A percentile compares a stretch with the other conserved stretches of the same genome.
These are phyloP conservation scores for Raffaelea ambrosiae DNA, from an alignment of 2,329 filamentous ascomycete species.

Conservation along the genomic window DNA sequence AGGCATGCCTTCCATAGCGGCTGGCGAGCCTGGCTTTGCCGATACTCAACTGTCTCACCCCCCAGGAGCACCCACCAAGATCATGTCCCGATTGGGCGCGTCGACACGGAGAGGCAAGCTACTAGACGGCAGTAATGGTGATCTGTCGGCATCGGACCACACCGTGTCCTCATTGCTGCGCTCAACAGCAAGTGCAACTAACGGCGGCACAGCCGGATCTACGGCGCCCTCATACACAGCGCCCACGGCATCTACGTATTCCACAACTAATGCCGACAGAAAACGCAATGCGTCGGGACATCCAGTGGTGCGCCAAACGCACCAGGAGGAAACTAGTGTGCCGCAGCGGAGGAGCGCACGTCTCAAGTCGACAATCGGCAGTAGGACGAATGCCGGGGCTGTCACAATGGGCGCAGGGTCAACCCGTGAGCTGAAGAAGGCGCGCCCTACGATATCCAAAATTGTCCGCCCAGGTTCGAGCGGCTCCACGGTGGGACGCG, in stretches of 20 bases:
- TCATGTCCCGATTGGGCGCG: constrained; percentile 47
- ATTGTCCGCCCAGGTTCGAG: constrained; percentile 58
- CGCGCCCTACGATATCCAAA: constrained; percentile 62
- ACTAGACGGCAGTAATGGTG: constrained; percentile 23
- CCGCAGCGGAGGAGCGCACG: constrained; percentile 64
- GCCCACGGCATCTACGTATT: constrained; percentile 20
- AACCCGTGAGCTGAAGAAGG: constrained; percentile 72
- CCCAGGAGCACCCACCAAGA: constrained; percentile 43
- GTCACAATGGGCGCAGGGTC: constrained; percentile 52
- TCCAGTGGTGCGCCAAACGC: constrained; percentile 42
- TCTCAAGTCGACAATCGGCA: constrained; percentile 59
- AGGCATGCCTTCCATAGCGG: constrained; percentile 36
- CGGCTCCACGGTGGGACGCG: constrained; percentile 67
- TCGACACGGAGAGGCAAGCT: constrained; percentile 29
- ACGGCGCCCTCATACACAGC: neutral
- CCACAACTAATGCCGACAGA: constrained; percentile 49
- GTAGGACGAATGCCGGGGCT: constrained; percentile 52
- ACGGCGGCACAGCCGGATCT: constrained; percentile 2
- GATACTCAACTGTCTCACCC: constrained; percentile 28
- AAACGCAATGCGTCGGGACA: constrained; percentile 93
- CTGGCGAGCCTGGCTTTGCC: constrained; percentile 38
- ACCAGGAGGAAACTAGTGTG: constrained; percentile 51
- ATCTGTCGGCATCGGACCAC: constrained; percentile 27
- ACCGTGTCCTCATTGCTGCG: constrained; percentile 24
- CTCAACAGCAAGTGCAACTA: constrained; percentile 14